Base-by-base conservation (phyloP, 257 asterid species). In the Solanum tacnaense region DNA sequence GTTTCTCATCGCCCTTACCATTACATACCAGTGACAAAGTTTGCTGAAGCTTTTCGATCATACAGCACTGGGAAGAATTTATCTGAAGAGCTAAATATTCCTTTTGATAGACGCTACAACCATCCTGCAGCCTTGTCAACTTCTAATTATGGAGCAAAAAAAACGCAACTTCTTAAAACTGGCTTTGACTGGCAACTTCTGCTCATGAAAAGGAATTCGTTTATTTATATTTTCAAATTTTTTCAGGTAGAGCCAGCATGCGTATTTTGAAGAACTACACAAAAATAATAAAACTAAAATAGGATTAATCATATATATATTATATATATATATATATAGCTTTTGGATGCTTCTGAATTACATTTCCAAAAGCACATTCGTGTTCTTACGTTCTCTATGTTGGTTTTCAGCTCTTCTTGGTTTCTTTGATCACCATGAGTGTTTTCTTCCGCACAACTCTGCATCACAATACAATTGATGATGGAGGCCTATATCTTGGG, bases 101-200 rank as follows among this genome's bases (percentile, higher is more conserved):
- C 99, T 62, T 96, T 93, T 83, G 99, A 96, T 88, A 92, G 89
- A 95, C 95, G 98, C 60, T 93, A 95, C 87, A 94, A 91, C 87
- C 98, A 96, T 91, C 99, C 98, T 76, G 98, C 98, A 85, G 98
- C 99, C 86, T 89, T 96, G 89, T 92, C 99, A 72, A 89, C 95
- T 86, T 92, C 96, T 52, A 90, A 92, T 86, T 95, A 92, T 91
- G 99, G 99, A 32, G 98, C 91, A 84, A 95, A 90, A 89, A 93
- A 91, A 89, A 92, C 62, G 60, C 97, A 94, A 89, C 98, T 96
- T 88, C 94, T 96, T 74, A 94, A 91, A 90, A 93, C 95, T 90
- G 92, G 91, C 92, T 94, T 92, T 87, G 92, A 94, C 89, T 94
- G 98, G 98, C 98, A 96, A 91, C 84, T 94, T 91, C 94, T 96